Percentiles rank a stretch among this genome's conserved stretches.
These are phyloP conservation scores for Candida corydali DNA, from an alignment of 805 yeast genomes.

Conservation along the genomic window DNA sequence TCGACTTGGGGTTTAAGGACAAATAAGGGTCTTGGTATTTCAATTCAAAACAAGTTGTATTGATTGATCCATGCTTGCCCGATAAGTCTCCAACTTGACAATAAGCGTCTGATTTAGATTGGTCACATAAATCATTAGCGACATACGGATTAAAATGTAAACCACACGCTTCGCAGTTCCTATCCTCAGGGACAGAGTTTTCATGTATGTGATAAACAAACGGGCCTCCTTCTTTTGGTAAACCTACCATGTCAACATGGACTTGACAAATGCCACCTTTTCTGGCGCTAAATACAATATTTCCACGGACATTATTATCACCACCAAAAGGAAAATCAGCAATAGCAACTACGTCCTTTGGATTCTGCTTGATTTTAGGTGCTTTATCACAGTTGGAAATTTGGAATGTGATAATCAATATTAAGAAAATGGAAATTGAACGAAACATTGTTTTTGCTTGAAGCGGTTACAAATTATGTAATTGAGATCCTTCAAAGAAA, in stretches of 20 bases:
- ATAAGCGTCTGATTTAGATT: slow-evolving; percentile 45
- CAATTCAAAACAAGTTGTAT: slow-evolving; percentile 65
- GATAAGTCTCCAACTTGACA: slow-evolving; percentile 75
- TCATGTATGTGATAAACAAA: slow-evolving; percentile 69
- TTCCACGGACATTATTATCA: slow-evolving; percentile 42
- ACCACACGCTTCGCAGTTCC: slow-evolving; percentile 53
- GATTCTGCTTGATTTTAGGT: slow-evolving; percentile 47
- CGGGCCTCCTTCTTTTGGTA: slow-evolving; percentile 65
- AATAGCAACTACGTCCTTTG: slow-evolving; percentile 47
- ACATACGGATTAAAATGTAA: slow-evolving; percentile 61
- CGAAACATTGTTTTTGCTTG: no score
- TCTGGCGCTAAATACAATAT: slow-evolving; percentile 54
- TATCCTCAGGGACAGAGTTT: slow-evolving; percentile 42
- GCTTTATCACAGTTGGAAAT: slow-evolving; percentile 29
- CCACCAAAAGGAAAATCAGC: slow-evolving; percentile 53
- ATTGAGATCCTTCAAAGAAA: slow-evolving; percentile 6
- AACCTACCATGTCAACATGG: slow-evolving; percentile 65
- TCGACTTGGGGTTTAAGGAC: slow-evolving; percentile 52
- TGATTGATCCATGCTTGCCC: slow-evolving; percentile 73
- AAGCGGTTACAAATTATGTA: no score
- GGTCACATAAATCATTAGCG: slow-evolving; percentile 52
- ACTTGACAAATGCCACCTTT: slow-evolving; percentile 59
- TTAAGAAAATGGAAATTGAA: no score
- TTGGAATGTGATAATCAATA: not conserved
- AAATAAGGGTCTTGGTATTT: slow-evolving; percentile 62